These are phyloP conservation scores for Ilyonectria sp. DNA, from an alignment of 2,329 filamentous ascomycete species.

Conservation along the genomic window DNA sequence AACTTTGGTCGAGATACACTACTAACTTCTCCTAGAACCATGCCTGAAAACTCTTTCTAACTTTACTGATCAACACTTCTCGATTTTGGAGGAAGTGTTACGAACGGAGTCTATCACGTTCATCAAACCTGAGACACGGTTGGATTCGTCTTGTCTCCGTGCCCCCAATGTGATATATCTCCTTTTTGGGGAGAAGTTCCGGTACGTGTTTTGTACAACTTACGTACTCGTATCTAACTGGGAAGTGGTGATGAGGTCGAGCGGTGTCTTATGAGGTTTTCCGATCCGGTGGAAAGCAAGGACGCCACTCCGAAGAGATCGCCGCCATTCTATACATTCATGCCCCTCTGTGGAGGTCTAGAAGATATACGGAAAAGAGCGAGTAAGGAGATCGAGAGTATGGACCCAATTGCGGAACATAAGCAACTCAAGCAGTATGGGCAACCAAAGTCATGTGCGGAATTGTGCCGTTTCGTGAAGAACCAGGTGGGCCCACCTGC, in stretches of 20 bases:
- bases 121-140: slow-evolving; percentile 1
- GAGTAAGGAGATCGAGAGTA: not conserved
- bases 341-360: not conserved
- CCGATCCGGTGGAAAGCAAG: not conserved
- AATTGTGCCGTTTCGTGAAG: not conserved
- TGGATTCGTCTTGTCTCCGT: slow-evolving; percentile 1
- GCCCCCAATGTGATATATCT: slow-evolving; percentile 1
- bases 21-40: not conserved
- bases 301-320: not conserved
- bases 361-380: not conserved
- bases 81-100: not conserved
- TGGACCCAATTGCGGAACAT: not conserved
- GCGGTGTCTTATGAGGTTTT: not conserved
- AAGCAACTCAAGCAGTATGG: not conserved
- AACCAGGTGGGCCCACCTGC: not conserved
- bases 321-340: not conserved
- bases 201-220: not conserved
- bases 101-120: slow-evolving; percentile 1
- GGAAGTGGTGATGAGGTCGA: not conserved
- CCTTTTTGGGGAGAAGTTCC: slow-evolving; percentile 2
- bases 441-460: not conserved
- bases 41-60: not conserved
- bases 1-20: not conserved
- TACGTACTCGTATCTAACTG: not conserved
- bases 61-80: slow-evolving; percentile 3